Evolutionary conservation across 192 early-diverging fungal species (phyloP), one percentile per base, ranked within the genome.

Genomic region (Radiomyces spectabilis): DNA sequence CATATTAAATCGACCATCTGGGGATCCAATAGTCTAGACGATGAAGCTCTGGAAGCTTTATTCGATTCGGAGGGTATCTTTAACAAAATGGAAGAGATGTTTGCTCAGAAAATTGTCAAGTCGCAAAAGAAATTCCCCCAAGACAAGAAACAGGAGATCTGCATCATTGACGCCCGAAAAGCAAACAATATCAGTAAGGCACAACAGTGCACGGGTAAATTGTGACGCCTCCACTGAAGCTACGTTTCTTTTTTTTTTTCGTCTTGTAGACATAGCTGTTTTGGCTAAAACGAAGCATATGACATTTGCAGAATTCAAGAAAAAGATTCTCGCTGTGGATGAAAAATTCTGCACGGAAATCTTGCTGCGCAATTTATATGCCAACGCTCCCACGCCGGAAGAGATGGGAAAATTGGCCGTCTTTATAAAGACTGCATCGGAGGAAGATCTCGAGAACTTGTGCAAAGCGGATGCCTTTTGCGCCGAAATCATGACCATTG

Each of bases 391-490:
- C 1, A 86, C 83, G 0, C 69, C 86, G 18, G 85, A 87, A 44
- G 88, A 91, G 45, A 59, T 80, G 59, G 88, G 88, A 18, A 76
- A 85, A 57, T 61, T 91, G 16, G 71, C 81, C 3, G 82, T 83
- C 9, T 88, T 84, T 60, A 16, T 64, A 2, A 81, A 87, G 47
- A 74, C 72, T 57, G 82, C 78, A 1, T 61, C 83, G 0, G 84
- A 86, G 15, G 76, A 78, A 57, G 77, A 71, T 59, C 68, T 76
- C 53, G 75, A 63, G 34, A 74, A 67, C 33, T 65, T 91, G 32
- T 79, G 80, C 5, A 68, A 75, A n/a, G 69, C 88, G 1, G 88
- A 91, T 32, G 76, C 77, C 5, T 91, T 91, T 62, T 86, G 83
- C 58, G 73, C 84, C 33, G 86, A 81, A 65, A 85, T 86, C 5